Percentiles rank a stretch among this genome's conserved stretches.
Conservation (phyloP, 345 rosid species). For the Linum tenue region DNA sequence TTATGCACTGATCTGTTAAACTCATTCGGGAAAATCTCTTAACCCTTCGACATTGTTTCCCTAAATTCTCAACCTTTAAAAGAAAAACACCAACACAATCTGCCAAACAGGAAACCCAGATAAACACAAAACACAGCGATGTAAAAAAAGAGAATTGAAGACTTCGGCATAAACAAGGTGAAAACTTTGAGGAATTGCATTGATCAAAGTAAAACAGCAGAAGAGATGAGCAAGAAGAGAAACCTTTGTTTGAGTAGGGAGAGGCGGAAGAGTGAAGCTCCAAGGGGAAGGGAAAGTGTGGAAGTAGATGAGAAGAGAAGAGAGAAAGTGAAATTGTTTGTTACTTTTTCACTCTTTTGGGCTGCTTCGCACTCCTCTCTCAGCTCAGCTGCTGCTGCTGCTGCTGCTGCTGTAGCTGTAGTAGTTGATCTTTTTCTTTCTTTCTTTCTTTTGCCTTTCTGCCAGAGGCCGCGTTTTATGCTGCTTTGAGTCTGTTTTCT, state of each 20-base stretch:
- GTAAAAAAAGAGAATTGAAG: too few relatives aligned
- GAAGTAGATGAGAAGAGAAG: neutral
- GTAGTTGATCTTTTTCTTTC: neutral
- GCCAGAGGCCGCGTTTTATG: neutral
- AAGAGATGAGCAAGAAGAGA: neutral
- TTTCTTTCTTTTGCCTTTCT: neutral
- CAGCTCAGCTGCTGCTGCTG: neutral
- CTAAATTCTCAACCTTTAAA: neutral
- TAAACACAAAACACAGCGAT: neutral
- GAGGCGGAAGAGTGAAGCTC: neutral
- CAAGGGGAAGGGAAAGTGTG: neutral
- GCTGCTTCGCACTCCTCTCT: neutral
- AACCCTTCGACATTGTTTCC: neutral
- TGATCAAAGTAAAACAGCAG: too few relatives aligned
- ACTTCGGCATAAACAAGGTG: too few relatives aligned
- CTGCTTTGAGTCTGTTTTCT: neutral
- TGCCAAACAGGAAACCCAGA: neutral
- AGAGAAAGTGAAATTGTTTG: neutral
- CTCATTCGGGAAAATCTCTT: constrained; percentile 2
- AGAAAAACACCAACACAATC: constrained; percentile 7
- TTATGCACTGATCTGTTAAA: neutral
- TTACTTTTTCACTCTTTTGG: neutral
- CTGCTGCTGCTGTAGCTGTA: neutral
- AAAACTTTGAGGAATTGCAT: too few relatives aligned
- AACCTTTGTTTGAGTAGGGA: neutral